Base-by-base conservation (phyloP, 2,329 filamentous ascomycete genomes). In the Trichoderma breve region DNA sequence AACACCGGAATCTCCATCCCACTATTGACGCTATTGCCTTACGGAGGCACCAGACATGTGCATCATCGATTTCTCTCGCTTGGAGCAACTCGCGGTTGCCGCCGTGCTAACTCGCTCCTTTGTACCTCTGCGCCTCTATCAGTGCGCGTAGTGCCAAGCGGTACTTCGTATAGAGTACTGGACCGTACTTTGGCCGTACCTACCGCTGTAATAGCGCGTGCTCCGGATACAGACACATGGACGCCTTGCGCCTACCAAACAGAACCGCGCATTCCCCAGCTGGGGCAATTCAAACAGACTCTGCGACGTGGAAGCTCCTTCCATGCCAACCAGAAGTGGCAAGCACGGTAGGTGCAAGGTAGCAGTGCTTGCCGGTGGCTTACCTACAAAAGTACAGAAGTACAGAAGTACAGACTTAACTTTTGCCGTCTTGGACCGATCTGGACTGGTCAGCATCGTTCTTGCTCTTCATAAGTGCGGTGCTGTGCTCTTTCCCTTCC, bases 321-420 rank as follows among this genome's bases (percentile, higher is more conserved):
- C 65, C 65, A 68, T 68, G 65, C 65, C 65, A 68, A 32, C 65
- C 53, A 60, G 26, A 67, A 30, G 39, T 64, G 39, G 65, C 53
- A 68, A 57, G 24, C 65, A 68, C 28, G 65, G 53, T 12, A 68
- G 53, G 65, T 34, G 39, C 34, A 62, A 36, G 60, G 60, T 62
- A 39, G 64, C 47, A 39, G 64, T 66, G 47, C 43, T 66, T 57
- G 64, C 62, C 64, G 24, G 64, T 32, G 53, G 65, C 65, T 68
- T 58, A 60, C 18, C 24, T 39, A 8, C 36, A 39, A 39, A 39
- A 43, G 32, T 34, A 34, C 32, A 34, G 30, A 32, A 34, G 32
- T 34, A 4, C 32, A 34, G 32, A 36, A 36, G 36, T 18, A 8
- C 36, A 43, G 39, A 43, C 39, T 43, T n/a, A 43, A n/a, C 15